Evolutionary conservation across 208 protist genomes (phyloP), one percentile per base, ranked within the genome.

Genomic region (Acanthamoeba triangularis): DNA sequence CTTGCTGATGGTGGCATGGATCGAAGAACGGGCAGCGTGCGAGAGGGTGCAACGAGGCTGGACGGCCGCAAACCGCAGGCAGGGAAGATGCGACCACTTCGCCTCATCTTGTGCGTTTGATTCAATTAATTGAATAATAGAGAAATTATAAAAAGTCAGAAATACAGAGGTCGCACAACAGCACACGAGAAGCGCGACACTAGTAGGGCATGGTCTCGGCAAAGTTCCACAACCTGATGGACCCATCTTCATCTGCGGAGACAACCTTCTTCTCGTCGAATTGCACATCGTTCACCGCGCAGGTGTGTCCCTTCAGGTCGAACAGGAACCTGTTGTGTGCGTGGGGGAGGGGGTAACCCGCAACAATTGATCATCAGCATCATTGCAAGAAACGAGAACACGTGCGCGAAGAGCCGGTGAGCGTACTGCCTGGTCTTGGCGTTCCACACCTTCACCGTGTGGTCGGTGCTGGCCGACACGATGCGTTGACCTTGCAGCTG

Each of bases 211-310:
- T 44, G 47, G 30, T 61, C 33, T 88, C 80, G 23, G 80, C 41
- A 88, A 88, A 88, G 80, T 61, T 88, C 47, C 47, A 63, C 10
- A 88, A 56, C 25, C 20, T n/a, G 80, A 88, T n/a, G 47, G 20
- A 63, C 25, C 80, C 80, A 88, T 88, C 44, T 18, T 61, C 52
- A 37, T 61, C 80, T 0, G 25, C 80, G 23, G 47, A 63, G 80
- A 49, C 28, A 6, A 88, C 52, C 80, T 88, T 88, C 80, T 88
- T 88, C 25, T 88, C 80, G 80, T 88, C 80, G 52, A 88, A 88
- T 25, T 88, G 80, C n/a, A 88, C 47, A 14, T 52, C 52, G 44
- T 49, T 88, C 13, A 88, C 80, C 25, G 41, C 52, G 80, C n/a
- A 6, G 14, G 25, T 14, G 80, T 52, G 80, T 16, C 80, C 52